A percentile compares a stretch with the other conserved stretches of the same genome.
Conservation (phyloP, 164 flowering plant species). For the Chimonanthus salicifolius region DNA sequence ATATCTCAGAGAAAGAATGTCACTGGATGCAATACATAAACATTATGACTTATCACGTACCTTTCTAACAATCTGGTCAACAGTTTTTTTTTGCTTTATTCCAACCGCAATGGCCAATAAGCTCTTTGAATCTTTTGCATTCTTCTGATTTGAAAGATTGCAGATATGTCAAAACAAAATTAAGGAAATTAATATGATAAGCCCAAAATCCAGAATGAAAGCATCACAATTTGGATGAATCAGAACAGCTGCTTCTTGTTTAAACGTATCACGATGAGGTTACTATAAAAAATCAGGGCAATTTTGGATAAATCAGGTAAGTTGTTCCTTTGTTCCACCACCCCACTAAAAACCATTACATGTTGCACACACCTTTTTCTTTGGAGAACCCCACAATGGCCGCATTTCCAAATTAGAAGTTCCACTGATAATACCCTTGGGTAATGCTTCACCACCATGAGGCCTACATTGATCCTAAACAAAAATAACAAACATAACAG, state of each 20-base stretch:
- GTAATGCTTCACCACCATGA: constrained; percentile 67
- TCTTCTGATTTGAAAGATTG: constrained; percentile 23
- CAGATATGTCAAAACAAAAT: background rate
- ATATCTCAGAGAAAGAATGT: no score
- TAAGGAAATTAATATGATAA: background rate
- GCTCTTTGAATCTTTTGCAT: constrained; percentile 32
- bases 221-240: background rate
- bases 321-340: constrained; percentile 1
- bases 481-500: background rate
- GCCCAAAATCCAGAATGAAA: background rate
- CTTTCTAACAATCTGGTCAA: constrained; percentile 64
- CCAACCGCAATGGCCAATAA: constrained; percentile 85
- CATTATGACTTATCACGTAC: constrained; percentile 23
- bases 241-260: background rate
- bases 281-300: no score
- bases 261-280: no score
- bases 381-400: constrained; percentile 61
- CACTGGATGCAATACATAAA: background rate
- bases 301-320: no score
- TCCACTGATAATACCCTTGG: constrained; percentile 62
- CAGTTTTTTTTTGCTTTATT: constrained; percentile 63
- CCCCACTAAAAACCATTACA: background rate
- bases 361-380: constrained; percentile 28
- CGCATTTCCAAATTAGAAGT: constrained; percentile 75
- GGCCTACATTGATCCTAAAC: constrained; percentile 56